Evolutionary conservation across 768 basidiomycete species (phyloP).

Genomic region (Dendrothele bispora): DNA sequence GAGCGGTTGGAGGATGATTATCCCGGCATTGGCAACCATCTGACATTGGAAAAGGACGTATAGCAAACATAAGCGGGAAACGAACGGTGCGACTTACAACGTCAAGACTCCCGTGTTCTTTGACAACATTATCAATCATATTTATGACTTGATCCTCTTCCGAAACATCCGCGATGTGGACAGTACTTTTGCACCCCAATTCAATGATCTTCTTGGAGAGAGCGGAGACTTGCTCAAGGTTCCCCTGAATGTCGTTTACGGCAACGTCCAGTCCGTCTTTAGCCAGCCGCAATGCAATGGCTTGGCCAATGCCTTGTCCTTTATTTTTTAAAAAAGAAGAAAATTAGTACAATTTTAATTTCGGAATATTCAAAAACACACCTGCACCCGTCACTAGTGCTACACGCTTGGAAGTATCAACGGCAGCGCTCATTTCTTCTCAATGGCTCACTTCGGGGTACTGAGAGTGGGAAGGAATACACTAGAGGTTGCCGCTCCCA

Average conservation of each 20-base stretch:
- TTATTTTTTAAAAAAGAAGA: too few species aligned
- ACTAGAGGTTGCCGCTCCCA: too few species aligned
- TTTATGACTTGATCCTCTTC: slow-evolving; percentile 31
- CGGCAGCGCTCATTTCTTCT: too few species aligned
- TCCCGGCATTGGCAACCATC: slow-evolving; percentile 27
- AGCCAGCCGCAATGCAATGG: slow-evolving; percentile 38
- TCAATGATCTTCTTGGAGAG: background rate
- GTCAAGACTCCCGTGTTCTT: slow-evolving; percentile 32
- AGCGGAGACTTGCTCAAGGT: background rate
- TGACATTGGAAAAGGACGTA: background rate
- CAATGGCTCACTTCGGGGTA: too few species aligned
- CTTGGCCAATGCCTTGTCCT: slow-evolving; percentile 40
- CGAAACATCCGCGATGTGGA: slow-evolving; percentile 26
- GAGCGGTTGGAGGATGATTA: background rate
- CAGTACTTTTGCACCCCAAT: background rate
- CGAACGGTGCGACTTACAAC: slow-evolving; percentile 24
- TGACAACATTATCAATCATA: slow-evolving; percentile 20
- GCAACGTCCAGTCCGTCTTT: slow-evolving; percentile 35
- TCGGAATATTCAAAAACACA: too few species aligned
- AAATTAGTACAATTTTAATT: too few species aligned
- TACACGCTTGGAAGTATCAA: slow-evolving; percentile 15
- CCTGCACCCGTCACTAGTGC: slow-evolving; percentile 39
- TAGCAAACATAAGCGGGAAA: background rate
- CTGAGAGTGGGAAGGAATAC: too few species aligned
- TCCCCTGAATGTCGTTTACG: slow-evolving; percentile 27